Evolutionary conservation across 2,329 filamentous ascomycete genomes (phyloP).

Genomic region (Neonectria magnoliae): DNA sequence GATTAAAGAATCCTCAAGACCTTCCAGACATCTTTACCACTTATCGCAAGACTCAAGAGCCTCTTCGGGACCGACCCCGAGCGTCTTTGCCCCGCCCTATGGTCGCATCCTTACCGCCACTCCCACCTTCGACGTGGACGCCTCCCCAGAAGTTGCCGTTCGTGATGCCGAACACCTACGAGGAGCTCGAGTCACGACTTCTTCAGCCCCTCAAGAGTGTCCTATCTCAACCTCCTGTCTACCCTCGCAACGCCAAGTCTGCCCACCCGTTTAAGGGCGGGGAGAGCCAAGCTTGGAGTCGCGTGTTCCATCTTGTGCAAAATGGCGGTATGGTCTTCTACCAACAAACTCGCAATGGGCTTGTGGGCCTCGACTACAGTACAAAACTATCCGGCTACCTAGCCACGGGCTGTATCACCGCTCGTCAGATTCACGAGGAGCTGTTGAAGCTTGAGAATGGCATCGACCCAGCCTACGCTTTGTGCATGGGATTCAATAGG

Average conservation of each 20-base stretch:
- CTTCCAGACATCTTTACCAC: constrained; percentile 80
- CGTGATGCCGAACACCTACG: constrained; percentile 64
- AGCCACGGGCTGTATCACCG: constrained; percentile 76
- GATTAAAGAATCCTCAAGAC: constrained; percentile 64
- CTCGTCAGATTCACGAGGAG: constrained; percentile 76
- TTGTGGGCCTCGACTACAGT: constrained; percentile 76
- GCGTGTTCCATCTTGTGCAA: constrained; percentile 69
- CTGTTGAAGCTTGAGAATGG: constrained; percentile 77
- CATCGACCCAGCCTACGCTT: constrained; percentile 50
- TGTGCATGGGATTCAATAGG: constrained; percentile 67
- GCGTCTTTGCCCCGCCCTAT: constrained; percentile 62
- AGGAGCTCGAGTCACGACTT: constrained; percentile 64
- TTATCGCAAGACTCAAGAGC: constrained; percentile 78
- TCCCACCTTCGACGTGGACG: constrained; percentile 61
- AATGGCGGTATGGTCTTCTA: constrained; percentile 71
- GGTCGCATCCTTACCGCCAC: constrained; percentile 62
- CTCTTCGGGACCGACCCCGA: constrained; percentile 72
- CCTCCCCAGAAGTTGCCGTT: constrained; percentile 72
- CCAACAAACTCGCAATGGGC: constrained; percentile 76
- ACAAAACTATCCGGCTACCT: constrained; percentile 81
- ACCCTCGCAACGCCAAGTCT: constrained; percentile 63
- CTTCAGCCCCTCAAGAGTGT: constrained; percentile 65
- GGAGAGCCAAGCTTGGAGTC: constrained; percentile 66
- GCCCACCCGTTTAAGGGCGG: constrained; percentile 77
- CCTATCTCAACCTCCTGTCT: constrained; percentile 61